Evolutionary conservation across 768 basidiomycete genomes (phyloP).

Genomic region (Sarcodon aspratus): DNA sequence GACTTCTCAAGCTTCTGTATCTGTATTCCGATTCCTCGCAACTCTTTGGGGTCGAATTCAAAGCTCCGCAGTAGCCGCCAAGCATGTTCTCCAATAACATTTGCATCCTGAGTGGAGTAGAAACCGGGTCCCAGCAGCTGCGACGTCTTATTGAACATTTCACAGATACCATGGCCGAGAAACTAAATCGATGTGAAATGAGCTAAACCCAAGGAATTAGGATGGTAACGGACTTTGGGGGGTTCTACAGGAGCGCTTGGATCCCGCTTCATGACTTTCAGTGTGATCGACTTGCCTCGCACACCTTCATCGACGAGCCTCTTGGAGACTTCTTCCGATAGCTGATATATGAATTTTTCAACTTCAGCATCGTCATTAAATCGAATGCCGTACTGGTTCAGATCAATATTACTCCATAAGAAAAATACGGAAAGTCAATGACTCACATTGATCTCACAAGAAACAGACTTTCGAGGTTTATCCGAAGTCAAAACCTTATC

Average conservation of each 20-base stretch:
- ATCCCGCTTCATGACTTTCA: slow-evolving; percentile 86
- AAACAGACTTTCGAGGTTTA: slow-evolving; percentile 83
- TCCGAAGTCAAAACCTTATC: slow-evolving; percentile 69
- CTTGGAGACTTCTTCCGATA: slow-evolving; percentile 68
- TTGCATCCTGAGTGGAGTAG: slow-evolving; percentile 60
- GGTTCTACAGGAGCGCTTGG: slow-evolving; percentile 79
- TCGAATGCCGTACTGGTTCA: slow-evolving; percentile 80
- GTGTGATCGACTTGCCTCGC: slow-evolving; percentile 63
- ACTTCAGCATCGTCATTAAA: slow-evolving; percentile 79
- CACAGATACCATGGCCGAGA: slow-evolving; percentile 83
- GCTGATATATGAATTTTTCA: slow-evolving; percentile 61
- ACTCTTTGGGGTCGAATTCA: slow-evolving; percentile 70
- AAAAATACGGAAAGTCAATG: background rate
- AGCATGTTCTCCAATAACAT: slow-evolving; percentile 63
- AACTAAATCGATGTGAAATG: slow-evolving; percentile 37
- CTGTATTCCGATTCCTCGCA: slow-evolving; percentile 90
- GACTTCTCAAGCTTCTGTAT: slow-evolving; percentile 74
- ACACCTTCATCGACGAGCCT: slow-evolving; percentile 59
- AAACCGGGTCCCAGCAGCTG: slow-evolving; percentile 49
- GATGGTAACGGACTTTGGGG: slow-evolving; percentile 55
- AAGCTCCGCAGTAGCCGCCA: slow-evolving; percentile 66
- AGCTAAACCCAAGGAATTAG: background rate
- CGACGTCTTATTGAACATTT: slow-evolving; percentile 68
- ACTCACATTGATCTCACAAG: slow-evolving; percentile 90
- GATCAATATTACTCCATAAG: background rate